Percentiles rank a stretch among this genome's conserved stretches.
Evolutionary conservation across 2,329 filamentous ascomycete species (phyloP).

Genomic region (Colletotrichum orchidophilum): DNA sequence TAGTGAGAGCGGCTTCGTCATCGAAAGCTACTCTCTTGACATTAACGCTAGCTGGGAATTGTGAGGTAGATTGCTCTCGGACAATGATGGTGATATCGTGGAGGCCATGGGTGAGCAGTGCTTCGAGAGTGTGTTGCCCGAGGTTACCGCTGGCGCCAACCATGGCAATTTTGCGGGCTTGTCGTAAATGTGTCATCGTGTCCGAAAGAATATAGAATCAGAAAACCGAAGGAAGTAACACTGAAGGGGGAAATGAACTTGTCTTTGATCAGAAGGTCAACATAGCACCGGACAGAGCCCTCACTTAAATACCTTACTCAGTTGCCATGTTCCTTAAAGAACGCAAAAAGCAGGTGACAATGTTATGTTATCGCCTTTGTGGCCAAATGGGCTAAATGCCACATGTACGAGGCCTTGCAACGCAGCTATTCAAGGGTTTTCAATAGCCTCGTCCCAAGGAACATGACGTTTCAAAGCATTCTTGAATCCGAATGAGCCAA

Average conservation of each 20-base stretch:
- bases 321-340: no score
- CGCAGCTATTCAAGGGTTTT: no score
- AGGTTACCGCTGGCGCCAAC: not conserved
- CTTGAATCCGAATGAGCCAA: not conserved
- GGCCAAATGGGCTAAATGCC: no score
- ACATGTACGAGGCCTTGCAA: no score
- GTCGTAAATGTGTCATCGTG: not conserved
- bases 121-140: not conserved
- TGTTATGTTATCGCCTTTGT: no score
- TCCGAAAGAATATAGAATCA: not conserved
- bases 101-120: not conserved
- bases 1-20: not conserved
- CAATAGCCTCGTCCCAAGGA: no score
- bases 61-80: not conserved
- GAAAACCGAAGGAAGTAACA: not conserved
- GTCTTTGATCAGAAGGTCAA: no score
- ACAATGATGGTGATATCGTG: not conserved
- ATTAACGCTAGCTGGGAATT: not conserved
- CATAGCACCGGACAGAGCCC: no score
- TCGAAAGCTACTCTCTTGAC: not conserved
- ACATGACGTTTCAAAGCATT: no score
- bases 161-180: not conserved
- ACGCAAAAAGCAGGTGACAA: no score
- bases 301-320: no score
- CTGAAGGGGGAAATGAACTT: no score